Percentiles rank a stretch among this genome's conserved stretches.
Conservation (phyloP, 2,329 filamentous ascomycete species). For the Neurospora sp. region DNA sequence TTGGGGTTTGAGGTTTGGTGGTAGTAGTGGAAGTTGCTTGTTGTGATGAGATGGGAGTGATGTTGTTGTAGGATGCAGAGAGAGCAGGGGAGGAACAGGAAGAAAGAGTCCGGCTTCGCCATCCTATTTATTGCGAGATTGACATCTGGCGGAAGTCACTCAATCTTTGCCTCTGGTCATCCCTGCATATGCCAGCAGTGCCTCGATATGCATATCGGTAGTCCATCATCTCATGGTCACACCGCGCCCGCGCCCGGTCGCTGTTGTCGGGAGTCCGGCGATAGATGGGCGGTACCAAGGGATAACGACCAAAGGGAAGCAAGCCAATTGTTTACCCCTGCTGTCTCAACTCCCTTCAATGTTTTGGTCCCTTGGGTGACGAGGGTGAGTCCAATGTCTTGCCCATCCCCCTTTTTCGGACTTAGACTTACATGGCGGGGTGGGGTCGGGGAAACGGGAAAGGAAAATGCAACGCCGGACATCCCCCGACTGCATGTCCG, state of each 20-base stretch:
- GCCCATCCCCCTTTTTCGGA: not conserved
- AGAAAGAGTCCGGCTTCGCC: not conserved
- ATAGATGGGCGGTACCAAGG: not conserved
- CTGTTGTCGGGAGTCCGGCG: not conserved
- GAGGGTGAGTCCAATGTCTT: not conserved
- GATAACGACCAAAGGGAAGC: not conserved
- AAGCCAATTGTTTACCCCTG: not conserved
- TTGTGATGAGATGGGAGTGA: too few relatives aligned
- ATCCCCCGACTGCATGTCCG: not conserved
- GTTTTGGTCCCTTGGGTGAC: not conserved
- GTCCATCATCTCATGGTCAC: not conserved
- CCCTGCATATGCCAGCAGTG: not conserved
- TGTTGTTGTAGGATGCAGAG: not conserved
- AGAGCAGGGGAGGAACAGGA: not conserved
- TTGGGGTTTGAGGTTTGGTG: not conserved
- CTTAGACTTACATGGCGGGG: not conserved
- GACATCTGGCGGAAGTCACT: not conserved
- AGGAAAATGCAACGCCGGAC: not conserved
- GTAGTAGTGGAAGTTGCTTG: not conserved
- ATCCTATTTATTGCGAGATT: not conserved
- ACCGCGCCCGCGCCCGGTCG: not conserved
- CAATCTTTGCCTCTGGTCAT: not conserved
- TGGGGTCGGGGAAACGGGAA: not conserved
- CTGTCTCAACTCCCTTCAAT: not conserved
- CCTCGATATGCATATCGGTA: not conserved